Conservation (phyloP, 257 asterid genomes). For the Paulownia fortunei region DNA sequence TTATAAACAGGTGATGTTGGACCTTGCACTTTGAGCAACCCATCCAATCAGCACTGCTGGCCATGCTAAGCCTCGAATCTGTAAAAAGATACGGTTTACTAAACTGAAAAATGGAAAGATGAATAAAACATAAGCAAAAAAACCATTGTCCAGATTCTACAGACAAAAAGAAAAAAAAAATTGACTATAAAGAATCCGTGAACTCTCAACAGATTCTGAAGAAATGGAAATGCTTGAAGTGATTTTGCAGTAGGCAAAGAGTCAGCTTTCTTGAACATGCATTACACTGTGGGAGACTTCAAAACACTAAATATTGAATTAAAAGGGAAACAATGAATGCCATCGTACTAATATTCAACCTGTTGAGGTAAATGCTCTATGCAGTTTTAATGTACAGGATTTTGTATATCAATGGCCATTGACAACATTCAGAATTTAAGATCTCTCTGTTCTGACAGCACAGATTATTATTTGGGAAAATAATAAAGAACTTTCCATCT, state of each 20-base stretch:
- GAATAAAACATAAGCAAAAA: neutral
- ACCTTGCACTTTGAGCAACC: conserved; percentile 99
- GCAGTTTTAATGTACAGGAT: conserved; percentile 6
- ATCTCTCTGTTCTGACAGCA: neutral
- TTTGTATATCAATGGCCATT: neutral
- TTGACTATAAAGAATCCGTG: neutral
- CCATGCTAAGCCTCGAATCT: conserved; percentile 98
- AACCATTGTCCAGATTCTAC: neutral
- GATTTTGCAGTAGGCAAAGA: conserved; percentile 5
- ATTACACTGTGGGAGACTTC: conserved; percentile 17
- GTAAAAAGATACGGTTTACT: conserved; percentile 35
- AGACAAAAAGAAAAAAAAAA: neutral
- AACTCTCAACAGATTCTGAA: conserved; percentile 2
- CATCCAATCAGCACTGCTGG: conserved; percentile 96
- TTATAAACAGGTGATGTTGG: conserved; percentile 18
- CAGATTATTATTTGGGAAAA: neutral
- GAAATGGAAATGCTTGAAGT: neutral
- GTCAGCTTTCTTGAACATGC: conserved; percentile 15
- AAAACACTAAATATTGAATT: neutral
- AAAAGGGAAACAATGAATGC: conserved; percentile 2
- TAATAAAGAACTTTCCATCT: neutral
- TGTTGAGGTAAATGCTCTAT: neutral
- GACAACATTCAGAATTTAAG: neutral
- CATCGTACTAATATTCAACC: conserved; percentile 13
- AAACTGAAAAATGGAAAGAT: conserved; percentile 8